These are phyloP conservation scores for Monosporozyma aerobia DNA, from an alignment of 805 yeast species.

Conservation along the genomic window DNA sequence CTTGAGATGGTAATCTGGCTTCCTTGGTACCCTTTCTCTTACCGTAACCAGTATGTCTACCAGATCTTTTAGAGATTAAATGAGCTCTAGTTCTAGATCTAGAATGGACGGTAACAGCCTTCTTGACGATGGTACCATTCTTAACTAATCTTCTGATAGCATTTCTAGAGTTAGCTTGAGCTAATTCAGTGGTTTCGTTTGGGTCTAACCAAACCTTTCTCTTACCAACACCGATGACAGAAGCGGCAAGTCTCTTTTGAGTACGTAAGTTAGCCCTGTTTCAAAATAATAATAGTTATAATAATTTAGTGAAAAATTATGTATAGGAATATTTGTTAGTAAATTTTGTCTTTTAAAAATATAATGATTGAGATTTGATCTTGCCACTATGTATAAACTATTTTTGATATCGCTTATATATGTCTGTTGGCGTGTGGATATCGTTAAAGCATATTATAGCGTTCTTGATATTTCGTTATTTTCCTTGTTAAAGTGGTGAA, in stretches of 20 bases:
- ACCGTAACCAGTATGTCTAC: conserved; percentile 99
- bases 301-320: not conserved
- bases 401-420: too few species aligned
- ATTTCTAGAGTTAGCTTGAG: conserved; percentile 96
- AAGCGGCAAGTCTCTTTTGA: conserved; percentile 99
- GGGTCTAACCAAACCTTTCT: conserved; percentile 99
- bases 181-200: conserved; percentile 88
- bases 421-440: too few species aligned
- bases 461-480: too few species aligned
- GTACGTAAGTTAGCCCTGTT: conserved; percentile 88
- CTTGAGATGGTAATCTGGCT: conserved; percentile 98
- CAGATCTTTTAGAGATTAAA: conserved; percentile 92
- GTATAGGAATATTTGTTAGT: not conserved
- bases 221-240: conserved; percentile 98
- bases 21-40: conserved; percentile 99
- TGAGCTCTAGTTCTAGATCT: conserved; percentile 96
- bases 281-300: not conserved
- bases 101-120: conserved; percentile 95
- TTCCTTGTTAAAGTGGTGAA: too few species aligned
- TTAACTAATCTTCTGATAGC: conserved; percentile 96
- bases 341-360: too few species aligned
- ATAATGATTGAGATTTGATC: too few species aligned
- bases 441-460: too few species aligned
- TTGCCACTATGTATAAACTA: too few species aligned
- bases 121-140: conserved; percentile 96